Percentiles rank a stretch among this genome's conserved stretches.
Conservation (phyloP, 345 rosid species). For the Sapria himalayana region DNA sequence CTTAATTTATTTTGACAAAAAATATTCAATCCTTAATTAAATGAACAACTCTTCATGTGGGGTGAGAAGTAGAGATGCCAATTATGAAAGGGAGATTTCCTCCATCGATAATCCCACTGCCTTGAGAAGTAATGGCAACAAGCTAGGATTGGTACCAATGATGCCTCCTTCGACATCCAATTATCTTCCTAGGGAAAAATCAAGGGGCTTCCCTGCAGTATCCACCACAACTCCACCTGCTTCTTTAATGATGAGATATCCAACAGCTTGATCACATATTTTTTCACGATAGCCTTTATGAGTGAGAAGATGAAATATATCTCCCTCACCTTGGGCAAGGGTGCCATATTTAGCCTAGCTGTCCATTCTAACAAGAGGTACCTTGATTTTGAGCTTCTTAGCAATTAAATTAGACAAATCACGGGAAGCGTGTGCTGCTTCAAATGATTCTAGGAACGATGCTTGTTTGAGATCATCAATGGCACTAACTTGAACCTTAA, state of each 20-base stretch:
- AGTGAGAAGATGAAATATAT: constrained; percentile 64
- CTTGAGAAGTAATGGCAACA: constrained; percentile 60
- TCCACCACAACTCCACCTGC: constrained; percentile 65
- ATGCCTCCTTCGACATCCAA: constrained; percentile 61
- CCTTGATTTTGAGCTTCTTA: constrained; percentile 80
- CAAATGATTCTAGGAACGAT: constrained; percentile 78
- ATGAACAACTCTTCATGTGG: too few relatives aligned
- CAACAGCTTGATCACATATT: constrained; percentile 99
- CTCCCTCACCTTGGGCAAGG: constrained; percentile 85
- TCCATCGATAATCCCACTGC: constrained; percentile 57
- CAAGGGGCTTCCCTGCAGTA: constrained; percentile 55
- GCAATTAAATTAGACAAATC: constrained; percentile 62
- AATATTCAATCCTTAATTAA: too few relatives aligned
- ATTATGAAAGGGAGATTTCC: too few relatives aligned
- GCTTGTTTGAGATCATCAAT: constrained; percentile 72
- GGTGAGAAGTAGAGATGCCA: too few relatives aligned
- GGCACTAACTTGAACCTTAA: constrained; percentile 54
- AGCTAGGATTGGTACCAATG: constrained; percentile 51
- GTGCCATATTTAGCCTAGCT: constrained; percentile 95
- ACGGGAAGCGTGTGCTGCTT: constrained; percentile 63
- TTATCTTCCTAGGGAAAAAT: constrained; percentile 62
- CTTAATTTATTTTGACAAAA: too few relatives aligned
- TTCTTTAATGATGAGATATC: constrained; percentile 76
- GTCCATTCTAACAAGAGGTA: constrained; percentile 77
- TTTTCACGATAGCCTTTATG: constrained; percentile 79